Percentiles rank a stretch among this genome's conserved stretches.
These are phyloP conservation scores for Diatrype stigma DNA, from an alignment of 2,329 filamentous ascomycete genomes.

Conservation along the genomic window DNA sequence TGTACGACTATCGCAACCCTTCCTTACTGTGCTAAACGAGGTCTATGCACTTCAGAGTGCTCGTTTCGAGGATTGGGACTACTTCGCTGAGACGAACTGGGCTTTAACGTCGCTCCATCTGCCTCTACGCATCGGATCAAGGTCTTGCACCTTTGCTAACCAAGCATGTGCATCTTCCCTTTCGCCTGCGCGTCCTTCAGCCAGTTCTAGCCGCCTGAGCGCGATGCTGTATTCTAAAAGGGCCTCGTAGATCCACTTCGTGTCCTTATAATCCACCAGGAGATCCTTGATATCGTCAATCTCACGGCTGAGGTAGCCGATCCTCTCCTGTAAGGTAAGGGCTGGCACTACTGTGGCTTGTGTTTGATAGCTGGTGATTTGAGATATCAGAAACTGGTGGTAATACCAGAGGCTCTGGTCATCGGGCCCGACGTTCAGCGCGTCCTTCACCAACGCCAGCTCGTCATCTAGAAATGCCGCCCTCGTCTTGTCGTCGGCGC, in stretches of 20 bases:
- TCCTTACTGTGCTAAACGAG: too few relatives aligned
- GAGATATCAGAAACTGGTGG: slow-evolving; percentile 79
- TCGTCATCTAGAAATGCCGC: slow-evolving; percentile 70
- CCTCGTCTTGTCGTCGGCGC: slow-evolving; percentile 42
- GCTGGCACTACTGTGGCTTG: slow-evolving; percentile 59
- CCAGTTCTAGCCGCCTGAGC: slow-evolving; percentile 50
- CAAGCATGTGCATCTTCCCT: slow-evolving; percentile 47
- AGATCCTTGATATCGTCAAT: slow-evolving; percentile 69
- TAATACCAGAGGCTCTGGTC: slow-evolving; percentile 98
- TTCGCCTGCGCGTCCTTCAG: slow-evolving; percentile 30
- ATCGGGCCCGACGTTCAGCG: slow-evolving; percentile 82
- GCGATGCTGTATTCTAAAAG: slow-evolving; percentile 69
- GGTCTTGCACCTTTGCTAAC: slow-evolving; percentile 58
- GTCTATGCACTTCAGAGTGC: too few relatives aligned
- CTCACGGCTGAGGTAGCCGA: slow-evolving; percentile 64
- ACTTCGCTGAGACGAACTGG: not conserved
- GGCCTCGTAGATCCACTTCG: slow-evolving; percentile 82
- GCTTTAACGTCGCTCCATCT: slow-evolving; percentile 68
- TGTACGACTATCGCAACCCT: slow-evolving; percentile 2
- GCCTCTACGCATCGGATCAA: slow-evolving; percentile 69
- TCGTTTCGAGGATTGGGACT: not conserved
- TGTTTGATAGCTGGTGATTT: slow-evolving; percentile 48
- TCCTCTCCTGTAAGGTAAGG: slow-evolving; percentile 57
- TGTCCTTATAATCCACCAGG: slow-evolving; percentile 51
- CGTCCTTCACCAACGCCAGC: slow-evolving; percentile 69